Evolutionary conservation across 1,139 yeast genomes (phyloP), one percentile per base, ranked within the genome.

Genomic region (Lodderomyces jiufengensis): DNA sequence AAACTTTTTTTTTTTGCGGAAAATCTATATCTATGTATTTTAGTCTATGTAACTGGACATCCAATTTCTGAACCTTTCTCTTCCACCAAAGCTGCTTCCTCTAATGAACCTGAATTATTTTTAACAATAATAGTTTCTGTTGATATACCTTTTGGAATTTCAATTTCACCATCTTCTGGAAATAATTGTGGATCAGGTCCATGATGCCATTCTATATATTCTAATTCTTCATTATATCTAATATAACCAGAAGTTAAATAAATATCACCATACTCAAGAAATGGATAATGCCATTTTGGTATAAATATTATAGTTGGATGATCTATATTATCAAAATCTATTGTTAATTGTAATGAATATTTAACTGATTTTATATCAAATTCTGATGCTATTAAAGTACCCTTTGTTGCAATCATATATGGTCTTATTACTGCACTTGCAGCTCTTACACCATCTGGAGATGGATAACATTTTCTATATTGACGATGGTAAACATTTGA

Each of bases 131-230:
- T 55, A 1, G 68, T 61, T 34, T 63, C 69, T 18, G 50, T 51
- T 12, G 30, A 37, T 14, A 29, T 15, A 2, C 36, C 34, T 9
- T 27, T 18, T 24, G 5, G 11, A 5, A 9, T 5, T 13, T 27
- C 29, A 27, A 5, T 4, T 12, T 27, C 15, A 15, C 29, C 25
- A 10, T 27, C 37, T 5, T 26, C 29, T 24, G 27, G 27, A 2
- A 18, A 24, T 8, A 34, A n/a, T 8, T 29, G 18, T 7, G 41
- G 39, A 31, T 39, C 43, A 11, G 25, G 24, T 20, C 59, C 71
- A 52, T 84, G 95, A 48, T 66, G 65, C 96, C 96, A 87, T 48
- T 76, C 80, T 38, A 87, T 52, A 31, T 78, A 63, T 44, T 82
- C 85, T 14, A 65, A 57, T 4, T 63, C 55, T 9, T 66, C 66